Percentiles rank a stretch among this genome's conserved stretches.
phyloP scores from a whole-genome alignment of 176 grass and related monocot species.

The Poa annua region DNA sequence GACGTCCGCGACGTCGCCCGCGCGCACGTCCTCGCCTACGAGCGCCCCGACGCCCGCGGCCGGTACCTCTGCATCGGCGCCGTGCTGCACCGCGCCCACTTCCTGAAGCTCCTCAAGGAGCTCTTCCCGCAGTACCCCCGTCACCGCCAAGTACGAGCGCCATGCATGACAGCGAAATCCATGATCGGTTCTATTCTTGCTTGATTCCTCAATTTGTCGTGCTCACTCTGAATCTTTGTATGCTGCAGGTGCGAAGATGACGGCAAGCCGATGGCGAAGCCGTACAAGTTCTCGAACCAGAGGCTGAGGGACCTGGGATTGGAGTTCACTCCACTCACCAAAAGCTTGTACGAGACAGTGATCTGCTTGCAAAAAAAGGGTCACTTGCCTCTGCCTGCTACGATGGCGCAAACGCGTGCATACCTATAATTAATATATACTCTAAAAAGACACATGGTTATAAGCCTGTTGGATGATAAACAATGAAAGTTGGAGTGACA shows the following conservation, averaged over 20 bases:
- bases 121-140: conserved; percentile 44
- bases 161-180: neutral
- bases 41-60: conserved; percentile 27
- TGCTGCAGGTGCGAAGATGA: conserved; percentile 47
- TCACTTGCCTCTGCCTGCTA: conserved; percentile 35
- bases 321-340: conserved; percentile 43
- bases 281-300: conserved; percentile 50
- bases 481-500: no score
- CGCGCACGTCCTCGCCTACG: conserved; percentile 50
- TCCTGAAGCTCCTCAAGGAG: conserved; percentile 32
- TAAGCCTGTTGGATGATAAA: no score
- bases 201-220: neutral
- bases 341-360: conserved; percentile 38
- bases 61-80: conserved; percentile 54
- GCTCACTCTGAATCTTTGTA: neutral
- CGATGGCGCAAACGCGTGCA: neutral
- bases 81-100: conserved; percentile 44
- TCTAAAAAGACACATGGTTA: no score
- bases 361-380: conserved; percentile 41
- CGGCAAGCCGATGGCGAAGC: conserved; percentile 23
- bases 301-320: conserved; percentile 47
- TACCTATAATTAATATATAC: neutral
- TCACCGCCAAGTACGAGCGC: conserved; percentile 31
- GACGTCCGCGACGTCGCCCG: conserved; percentile 54
- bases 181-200: neutral